These are phyloP conservation scores for Russula emetica DNA, from an alignment of 768 basidiomycete species.

Conservation along the genomic window DNA sequence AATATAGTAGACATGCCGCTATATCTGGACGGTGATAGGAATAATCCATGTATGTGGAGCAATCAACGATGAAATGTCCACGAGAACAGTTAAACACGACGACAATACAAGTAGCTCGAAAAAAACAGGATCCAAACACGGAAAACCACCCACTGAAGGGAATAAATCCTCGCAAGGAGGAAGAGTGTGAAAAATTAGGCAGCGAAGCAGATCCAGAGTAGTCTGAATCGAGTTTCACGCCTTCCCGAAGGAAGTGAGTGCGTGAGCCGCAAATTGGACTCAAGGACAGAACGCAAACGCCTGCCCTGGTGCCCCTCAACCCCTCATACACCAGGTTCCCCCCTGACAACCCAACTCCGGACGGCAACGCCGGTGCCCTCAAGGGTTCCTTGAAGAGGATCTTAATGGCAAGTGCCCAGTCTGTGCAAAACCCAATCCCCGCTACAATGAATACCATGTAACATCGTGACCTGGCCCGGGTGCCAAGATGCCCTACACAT, in stretches of 20 bases:
- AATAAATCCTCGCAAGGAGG: constrained; percentile 31
- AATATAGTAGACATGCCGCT: too few relatives aligned
- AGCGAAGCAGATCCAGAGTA: constrained; percentile 57
- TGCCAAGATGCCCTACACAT: too few relatives aligned
- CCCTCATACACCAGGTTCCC: constrained; percentile 28
- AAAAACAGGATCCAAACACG: neutral
- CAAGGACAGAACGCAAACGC: constrained; percentile 41
- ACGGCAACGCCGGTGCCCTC: neutral
- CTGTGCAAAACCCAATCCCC: neutral
- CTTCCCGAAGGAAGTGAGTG: constrained; percentile 20
- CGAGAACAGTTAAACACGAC: neutral
- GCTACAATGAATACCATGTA: neutral
- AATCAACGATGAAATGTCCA: neutral
- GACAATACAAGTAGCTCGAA: neutral
- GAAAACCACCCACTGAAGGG: neutral
- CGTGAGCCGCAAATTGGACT: constrained; percentile 67
- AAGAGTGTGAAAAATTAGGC: constrained; percentile 34
- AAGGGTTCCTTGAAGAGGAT: neutral
- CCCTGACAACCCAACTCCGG: neutral
- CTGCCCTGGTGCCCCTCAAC: constrained; percentile 21
- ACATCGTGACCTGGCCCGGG: neutral
- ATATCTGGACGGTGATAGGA: neutral
- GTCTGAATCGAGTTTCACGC: constrained; percentile 63
- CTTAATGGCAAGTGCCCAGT: neutral
- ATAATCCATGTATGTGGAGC: neutral